Conservation (phyloP, 805 yeast genomes). For the Sungouiozyma intestinalis region DNA sequence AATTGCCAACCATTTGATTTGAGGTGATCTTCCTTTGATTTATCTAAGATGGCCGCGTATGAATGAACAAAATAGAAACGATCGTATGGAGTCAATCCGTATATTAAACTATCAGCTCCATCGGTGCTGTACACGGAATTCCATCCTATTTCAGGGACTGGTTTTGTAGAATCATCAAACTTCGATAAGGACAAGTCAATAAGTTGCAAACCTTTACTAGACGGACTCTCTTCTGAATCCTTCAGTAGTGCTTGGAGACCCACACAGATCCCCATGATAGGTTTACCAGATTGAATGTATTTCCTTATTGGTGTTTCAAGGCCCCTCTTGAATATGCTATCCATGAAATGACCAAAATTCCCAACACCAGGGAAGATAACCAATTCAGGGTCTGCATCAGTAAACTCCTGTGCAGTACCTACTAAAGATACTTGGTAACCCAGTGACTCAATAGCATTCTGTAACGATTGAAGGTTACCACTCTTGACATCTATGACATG, state of each 20-base stretch:
- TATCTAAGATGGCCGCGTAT: conserved; percentile 62
- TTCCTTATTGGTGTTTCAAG: conserved; percentile 54
- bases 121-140: conserved; percentile 36
- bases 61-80: conserved; percentile 95
- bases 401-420: conserved; percentile 46
- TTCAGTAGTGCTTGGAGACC: conserved; percentile 81
- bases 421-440: conserved; percentile 64
- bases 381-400: conserved; percentile 34
- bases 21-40: conserved; percentile 24
- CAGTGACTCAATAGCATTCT: conserved; percentile 70
- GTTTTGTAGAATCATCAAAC: conserved; percentile 51
- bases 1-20: conserved; percentile 53
- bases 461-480: conserved; percentile 84
- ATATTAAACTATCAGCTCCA: conserved; percentile 30
- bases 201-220: conserved; percentile 49
- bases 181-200: conserved; percentile 44
- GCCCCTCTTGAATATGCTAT: conserved; percentile 48
- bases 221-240: conserved; percentile 66
- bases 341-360: conserved; percentile 88
- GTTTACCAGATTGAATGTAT: conserved; percentile 68
- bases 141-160: conserved; percentile 99
- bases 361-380: conserved; percentile 95
- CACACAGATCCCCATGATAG: conserved; percentile 95
- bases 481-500: conserved; percentile 86
- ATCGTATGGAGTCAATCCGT: conserved; percentile 51